These are phyloP conservation scores for Stachybotrys chartarum DNA, from an alignment of 2,329 filamentous ascomycete genomes.

Conservation along the genomic window DNA sequence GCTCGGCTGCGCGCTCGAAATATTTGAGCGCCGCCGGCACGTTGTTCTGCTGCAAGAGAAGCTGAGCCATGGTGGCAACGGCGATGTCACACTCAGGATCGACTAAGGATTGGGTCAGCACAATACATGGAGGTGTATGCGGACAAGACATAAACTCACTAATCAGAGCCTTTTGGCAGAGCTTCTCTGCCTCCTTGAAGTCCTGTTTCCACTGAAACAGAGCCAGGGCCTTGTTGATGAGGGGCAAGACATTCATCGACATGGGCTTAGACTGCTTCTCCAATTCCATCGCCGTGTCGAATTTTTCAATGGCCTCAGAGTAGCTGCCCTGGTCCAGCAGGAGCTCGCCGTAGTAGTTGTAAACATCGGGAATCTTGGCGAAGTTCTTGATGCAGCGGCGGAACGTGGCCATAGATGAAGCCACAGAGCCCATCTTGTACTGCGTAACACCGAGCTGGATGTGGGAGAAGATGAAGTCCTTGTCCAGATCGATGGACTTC, in stretches of 20 bases:
- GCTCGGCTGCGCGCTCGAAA: slow-evolving; percentile 92
- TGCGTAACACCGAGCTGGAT: slow-evolving; percentile 98
- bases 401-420: slow-evolving; percentile 98
- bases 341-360: slow-evolving; percentile 99
- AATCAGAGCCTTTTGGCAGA: slow-evolving; percentile 95
- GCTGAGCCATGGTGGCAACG: slow-evolving; percentile 96
- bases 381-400: slow-evolving; percentile 98
- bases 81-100: slow-evolving; percentile 98
- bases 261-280: slow-evolving; percentile 91
- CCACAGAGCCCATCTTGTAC: slow-evolving; percentile 99
- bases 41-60: slow-evolving; percentile 95
- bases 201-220: slow-evolving; percentile 99
- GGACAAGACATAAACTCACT: slow-evolving; percentile 53
- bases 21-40: slow-evolving; percentile 92
- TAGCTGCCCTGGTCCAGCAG: slow-evolving; percentile 95
- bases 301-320: slow-evolving; percentile 92
- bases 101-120: slow-evolving; percentile 50
- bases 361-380: slow-evolving; percentile 90
- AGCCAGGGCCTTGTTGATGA: slow-evolving; percentile 97
- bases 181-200: slow-evolving; percentile 86
- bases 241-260: slow-evolving; percentile 92
- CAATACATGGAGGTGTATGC: background rate
- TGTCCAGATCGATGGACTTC: slow-evolving; percentile 95
- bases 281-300: slow-evolving; percentile 97
- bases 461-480: slow-evolving; percentile 97